Evolutionary conservation across 441 rosid genomes (phyloP), one percentile per base, ranked within the genome.

Genomic region (Daphne laureola): DNA sequence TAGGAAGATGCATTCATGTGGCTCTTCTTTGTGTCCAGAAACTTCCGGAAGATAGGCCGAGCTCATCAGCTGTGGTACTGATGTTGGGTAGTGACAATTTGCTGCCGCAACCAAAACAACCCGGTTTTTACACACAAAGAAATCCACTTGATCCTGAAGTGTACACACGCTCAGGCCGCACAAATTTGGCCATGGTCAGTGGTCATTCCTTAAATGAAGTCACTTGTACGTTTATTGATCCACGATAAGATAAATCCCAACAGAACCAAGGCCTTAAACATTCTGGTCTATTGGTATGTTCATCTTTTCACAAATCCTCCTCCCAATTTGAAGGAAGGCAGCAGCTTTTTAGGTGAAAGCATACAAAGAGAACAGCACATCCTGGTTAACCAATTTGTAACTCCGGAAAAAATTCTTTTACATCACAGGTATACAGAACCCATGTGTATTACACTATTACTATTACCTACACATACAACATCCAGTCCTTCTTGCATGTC

Each of bases 21-120:
- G 69, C 66, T 5, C 53, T 68, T 0, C 31, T 66, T 13, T 73
- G 73, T 12, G 61, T 65, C 13, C 68, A 73, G 27, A 53, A 50
- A 35, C 40, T 46, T 18, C 46, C 61, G 0, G 59, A 62, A 45
- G 66, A 73, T 12, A 43, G 64, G 44, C 71, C 64, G n/a, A 62
- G 14, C 54, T 55, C 59, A 66, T 59, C 70, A 9, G 23, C 57
- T 14, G 73, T 65, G 51, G 67, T 68, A 36, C 36, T 52, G 6
- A 65, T 72, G 73, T 43, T 68, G 47, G 66, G 63, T 2, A 59
- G 66, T 40, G 64, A 51, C 11, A 43, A 21, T 4, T 8, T 53
- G 5, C 12, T 55, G 47, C 55, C 58, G 0, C 6, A 35, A 14
- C 73, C 64, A 0, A 62, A 59, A 14, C 61, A 65, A 23, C 71